Conservation (phyloP, 2,329 filamentous ascomycete species). For the Apiospora hydei region DNA sequence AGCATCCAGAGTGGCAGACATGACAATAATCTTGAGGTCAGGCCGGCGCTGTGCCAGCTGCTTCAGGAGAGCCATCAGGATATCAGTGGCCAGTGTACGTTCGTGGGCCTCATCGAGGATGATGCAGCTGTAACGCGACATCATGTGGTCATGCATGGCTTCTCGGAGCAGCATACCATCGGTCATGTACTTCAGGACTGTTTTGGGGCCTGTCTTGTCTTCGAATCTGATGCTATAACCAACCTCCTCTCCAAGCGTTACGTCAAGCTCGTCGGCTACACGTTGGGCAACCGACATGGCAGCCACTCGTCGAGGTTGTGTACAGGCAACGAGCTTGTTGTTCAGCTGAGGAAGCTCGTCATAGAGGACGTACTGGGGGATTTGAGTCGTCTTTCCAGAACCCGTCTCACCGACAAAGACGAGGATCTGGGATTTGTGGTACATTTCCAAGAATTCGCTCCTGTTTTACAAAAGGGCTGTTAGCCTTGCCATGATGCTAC, state of each 20-base stretch:
- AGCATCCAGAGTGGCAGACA: slow-evolving; percentile 96
- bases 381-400: slow-evolving; percentile 99
- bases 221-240: slow-evolving; percentile 99
- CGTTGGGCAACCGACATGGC: slow-evolving; percentile 99
- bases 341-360: slow-evolving; percentile 90
- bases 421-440: slow-evolving; percentile 92
- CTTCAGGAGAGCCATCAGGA: slow-evolving; percentile 95
- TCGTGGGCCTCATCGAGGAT: slow-evolving; percentile 99
- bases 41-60: slow-evolving; percentile 82
- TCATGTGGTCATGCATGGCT: slow-evolving; percentile 93
- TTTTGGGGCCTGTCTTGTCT: slow-evolving; percentile 87
- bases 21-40: slow-evolving; percentile 98
- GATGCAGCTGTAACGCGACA: slow-evolving; percentile 94
- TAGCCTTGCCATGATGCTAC: slow-evolving; percentile 52
- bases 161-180: slow-evolving; percentile 98
- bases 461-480: neutral
- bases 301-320: slow-evolving; percentile 95
- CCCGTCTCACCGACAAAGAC: slow-evolving; percentile 99
- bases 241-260: slow-evolving; percentile 89
- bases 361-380: slow-evolving; percentile 96
- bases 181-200: slow-evolving; percentile 99
- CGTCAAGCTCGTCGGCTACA: slow-evolving; percentile 97
- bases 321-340: slow-evolving; percentile 93
- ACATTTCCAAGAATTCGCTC: slow-evolving; percentile 89
- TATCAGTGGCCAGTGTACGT: slow-evolving; percentile 94